A percentile compares a stretch with the other conserved stretches of the same genome.
These are phyloP conservation scores for Termitomyces sp. DNA, from an alignment of 768 basidiomycete genomes.

Conservation along the genomic window DNA sequence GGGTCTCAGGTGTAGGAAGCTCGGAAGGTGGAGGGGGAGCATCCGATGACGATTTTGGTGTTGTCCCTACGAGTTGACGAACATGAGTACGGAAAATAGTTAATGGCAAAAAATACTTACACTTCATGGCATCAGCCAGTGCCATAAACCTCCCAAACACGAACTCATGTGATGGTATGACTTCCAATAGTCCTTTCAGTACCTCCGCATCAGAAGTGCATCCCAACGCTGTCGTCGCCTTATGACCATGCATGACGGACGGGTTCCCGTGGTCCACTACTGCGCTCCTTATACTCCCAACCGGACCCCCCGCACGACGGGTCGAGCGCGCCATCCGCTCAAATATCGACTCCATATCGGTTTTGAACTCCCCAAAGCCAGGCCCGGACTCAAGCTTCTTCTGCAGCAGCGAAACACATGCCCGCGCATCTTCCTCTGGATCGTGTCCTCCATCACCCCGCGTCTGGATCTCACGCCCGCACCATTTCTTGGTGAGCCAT, in stretches of 20 bases:
- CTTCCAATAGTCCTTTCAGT: slow-evolving; percentile 58
- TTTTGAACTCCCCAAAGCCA: slow-evolving; percentile 84
- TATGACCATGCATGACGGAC: slow-evolving; percentile 75
- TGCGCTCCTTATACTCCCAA: slow-evolving; percentile 46
- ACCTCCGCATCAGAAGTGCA: slow-evolving; percentile 80
- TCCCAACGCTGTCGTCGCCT: slow-evolving; percentile 70
- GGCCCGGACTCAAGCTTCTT: slow-evolving; percentile 74
- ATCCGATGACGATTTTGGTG: slow-evolving; percentile 44
- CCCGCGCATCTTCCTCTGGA: slow-evolving; percentile 90
- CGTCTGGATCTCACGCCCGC: slow-evolving; percentile 83
- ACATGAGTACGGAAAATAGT: not conserved
- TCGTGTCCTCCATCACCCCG: slow-evolving; percentile 86
- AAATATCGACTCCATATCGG: slow-evolving; percentile 84
- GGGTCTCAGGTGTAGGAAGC: slow-evolving; percentile 27
- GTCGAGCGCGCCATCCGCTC: slow-evolving; percentile 68
- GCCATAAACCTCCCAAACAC: slow-evolving; percentile 81
- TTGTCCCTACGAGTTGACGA: slow-evolving; percentile 44
- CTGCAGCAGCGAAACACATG: slow-evolving; percentile 79
- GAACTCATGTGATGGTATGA: slow-evolving; percentile 67
- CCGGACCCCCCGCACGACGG: slow-evolving; percentile 26
- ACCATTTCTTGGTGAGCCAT: slow-evolving; percentile 97
- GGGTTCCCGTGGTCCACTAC: slow-evolving; percentile 89
- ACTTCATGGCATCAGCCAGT: slow-evolving; percentile 75
- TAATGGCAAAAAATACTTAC: slow-evolving; percentile 40
- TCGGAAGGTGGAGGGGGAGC: slow-evolving; percentile 20